Base-by-base conservation (phyloP, 352 stramenopile species). In the Pythium chondricola region DNA sequence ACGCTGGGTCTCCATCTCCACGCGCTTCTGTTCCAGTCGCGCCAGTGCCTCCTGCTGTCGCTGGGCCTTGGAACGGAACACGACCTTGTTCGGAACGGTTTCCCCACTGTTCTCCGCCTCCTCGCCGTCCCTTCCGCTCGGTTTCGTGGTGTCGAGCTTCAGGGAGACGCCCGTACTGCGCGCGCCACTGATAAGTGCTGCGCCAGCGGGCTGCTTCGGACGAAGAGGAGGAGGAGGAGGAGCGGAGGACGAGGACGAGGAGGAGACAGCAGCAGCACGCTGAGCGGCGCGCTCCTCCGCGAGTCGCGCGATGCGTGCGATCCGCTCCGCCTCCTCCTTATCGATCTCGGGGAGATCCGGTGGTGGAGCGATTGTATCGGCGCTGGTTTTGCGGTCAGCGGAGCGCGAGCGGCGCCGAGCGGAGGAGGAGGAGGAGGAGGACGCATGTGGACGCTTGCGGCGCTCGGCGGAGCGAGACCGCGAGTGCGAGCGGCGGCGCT, bases 31-130 rank as follows among this genome's bases (percentile, higher is more conserved):
- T 46, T 92, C 68, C 20, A 95, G 61, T 20, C 63, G 67, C 58
- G 71, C 72, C 16, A 93, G 63, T 17, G 82, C 84, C 4, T 88
- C 70, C 52, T 86, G 62, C 53, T 93, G 65, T 25, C 84, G 67
- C 67, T 95, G 78, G 22, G 70, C 80, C 43, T 92, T 95, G 4
- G 80, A 85, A 0, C 76, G 70, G 54, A 95, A 95, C 36, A 44
- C 65, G 1, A 85, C 75, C 52, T 87, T 87, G 25, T n/a, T n/a
- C n/a, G n/a, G n/a, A n/a, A 46, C 18, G 3, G 14, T 22, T 17
- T 24, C 22, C 13, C 17, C 26, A 14, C 25, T 16, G 1, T 27
- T 20, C 8, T n/a, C 31, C 11, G 22, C 0, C 18, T 16, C 24
- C 22, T 36, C 26, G 6, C 53, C 47, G 25, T 30, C 60, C 6